These are phyloP conservation scores for Pseudogymnoascus verrucosus DNA, from an alignment of 2,329 filamentous ascomycete species.

Conservation along the genomic window DNA sequence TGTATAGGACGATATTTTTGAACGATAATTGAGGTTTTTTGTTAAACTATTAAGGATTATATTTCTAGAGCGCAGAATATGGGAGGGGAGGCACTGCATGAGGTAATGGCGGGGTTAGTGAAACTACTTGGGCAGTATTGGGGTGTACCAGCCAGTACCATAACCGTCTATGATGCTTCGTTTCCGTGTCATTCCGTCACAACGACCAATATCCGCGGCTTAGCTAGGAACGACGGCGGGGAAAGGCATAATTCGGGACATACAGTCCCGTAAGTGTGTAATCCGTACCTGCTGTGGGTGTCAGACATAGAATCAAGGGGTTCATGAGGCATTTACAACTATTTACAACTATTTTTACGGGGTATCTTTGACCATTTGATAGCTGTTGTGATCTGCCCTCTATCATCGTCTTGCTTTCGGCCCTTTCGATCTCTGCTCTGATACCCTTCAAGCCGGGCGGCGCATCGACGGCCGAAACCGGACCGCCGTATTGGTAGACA, in stretches of 20 bases:
- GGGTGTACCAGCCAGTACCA: background rate
- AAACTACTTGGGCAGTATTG: background rate
- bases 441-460: background rate
- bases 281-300: background rate
- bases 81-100: background rate
- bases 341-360: background rate
- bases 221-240: background rate
- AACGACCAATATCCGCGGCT: background rate
- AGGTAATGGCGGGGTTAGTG: slow-evolving; percentile 3
- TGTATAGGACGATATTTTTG: background rate
- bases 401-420: background rate
- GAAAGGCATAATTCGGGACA: background rate
- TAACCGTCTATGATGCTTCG: slow-evolving; percentile 2
- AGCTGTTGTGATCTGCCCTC: background rate
- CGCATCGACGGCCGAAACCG: background rate
- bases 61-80: background rate
- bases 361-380: background rate
- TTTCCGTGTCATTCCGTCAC: slow-evolving; percentile 9
- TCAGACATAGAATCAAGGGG: background rate
- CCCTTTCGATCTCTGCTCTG: background rate
- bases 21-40: background rate
- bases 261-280: background rate
- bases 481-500: background rate
- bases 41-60: background rate
- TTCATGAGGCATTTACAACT: background rate